Percentiles rank a stretch among this genome's conserved stretches.
phyloP scores from a whole-genome alignment of 306 rosid genomes.

The Fragaria iinumae region DNA sequence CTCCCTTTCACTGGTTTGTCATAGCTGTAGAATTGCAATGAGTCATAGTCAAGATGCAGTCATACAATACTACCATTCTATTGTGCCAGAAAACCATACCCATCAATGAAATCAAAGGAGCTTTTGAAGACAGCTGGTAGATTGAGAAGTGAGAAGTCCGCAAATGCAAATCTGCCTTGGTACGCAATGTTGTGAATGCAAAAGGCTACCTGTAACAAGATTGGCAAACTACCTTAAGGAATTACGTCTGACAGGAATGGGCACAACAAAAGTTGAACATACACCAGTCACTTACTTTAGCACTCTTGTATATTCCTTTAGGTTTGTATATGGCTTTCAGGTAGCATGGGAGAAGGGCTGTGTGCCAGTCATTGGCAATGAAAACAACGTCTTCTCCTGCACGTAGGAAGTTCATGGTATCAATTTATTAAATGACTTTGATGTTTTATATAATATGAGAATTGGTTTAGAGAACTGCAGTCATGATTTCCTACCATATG shows the following conservation, averaged over 20 bases:
- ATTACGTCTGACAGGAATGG: constrained; percentile 14
- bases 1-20: constrained; percentile 62
- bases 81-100: constrained; percentile 41
- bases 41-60: constrained; percentile 5
- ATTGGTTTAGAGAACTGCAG: neutral
- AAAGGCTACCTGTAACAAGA: constrained; percentile 50
- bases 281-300: constrained; percentile 44
- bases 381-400: constrained; percentile 78
- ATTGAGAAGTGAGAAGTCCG: constrained; percentile 54
- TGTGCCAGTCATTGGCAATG: constrained; percentile 84
- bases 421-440: neutral
- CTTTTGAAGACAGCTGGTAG: constrained; percentile 58
- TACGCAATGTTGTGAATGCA: constrained; percentile 88
- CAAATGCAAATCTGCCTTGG: constrained; percentile 71
- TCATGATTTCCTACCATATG: constrained; percentile 53
- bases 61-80: neutral
- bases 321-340: constrained; percentile 55
- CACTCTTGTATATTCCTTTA: constrained; percentile 51
- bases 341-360: constrained; percentile 69
- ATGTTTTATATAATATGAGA: neutral
- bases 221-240: constrained; percentile 16
- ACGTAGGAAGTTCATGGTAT: constrained; percentile 5
- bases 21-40: constrained; percentile 42
- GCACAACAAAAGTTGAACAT: constrained; percentile 4
- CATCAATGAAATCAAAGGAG: constrained; percentile 80